Base-by-base conservation (phyloP, 208 protist genomes). In the Leishmania gerbilli region DNA sequence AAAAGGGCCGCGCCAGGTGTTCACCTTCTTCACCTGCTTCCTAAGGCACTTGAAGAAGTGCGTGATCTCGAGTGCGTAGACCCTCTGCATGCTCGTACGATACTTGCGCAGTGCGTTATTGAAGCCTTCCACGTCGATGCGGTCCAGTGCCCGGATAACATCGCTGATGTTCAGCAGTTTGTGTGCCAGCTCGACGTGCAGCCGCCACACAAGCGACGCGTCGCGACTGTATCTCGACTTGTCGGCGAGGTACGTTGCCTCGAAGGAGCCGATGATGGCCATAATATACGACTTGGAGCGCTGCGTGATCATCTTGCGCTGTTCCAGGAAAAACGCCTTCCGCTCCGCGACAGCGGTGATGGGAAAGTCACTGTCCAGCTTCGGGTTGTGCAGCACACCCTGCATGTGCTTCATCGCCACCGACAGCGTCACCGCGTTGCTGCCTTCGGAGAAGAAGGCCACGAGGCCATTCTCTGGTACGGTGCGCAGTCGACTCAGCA, bases 261-360 rank as follows among this genome's bases (percentile, higher is more conserved):
- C 91, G 58, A 84, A 88, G 37, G 79, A 69, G 0, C 79, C 87
- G 24, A 96, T 94, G 62, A 87, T 80, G 71, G 88, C 81, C 68
- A 96, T 81, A 34, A 94, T 88, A 75, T 94, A 96, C 60, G 79
- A 45, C 79, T 90, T 88, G 13, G 90, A 90, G n/a, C 91, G 88
- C 53, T 87, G 86, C 40, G 89, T 91, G 81, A 96, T 91, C 89
- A 95, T 93, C 67, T 85, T 86, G 42, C 92, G 92, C 84, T 95
- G 92, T 49, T 91, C 86, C 21, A 91, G 75, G 77, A 96, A 97
- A 68, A 90, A 95, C 13, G 86, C 81, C 74, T 93, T 93, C 21
- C 93, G 89, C 85, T 96, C 92, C 49, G 81, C 34, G 24, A 97
- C 92, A 55, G 92, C 91, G n/a, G 90, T 85, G 79, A 97, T 97